Evolutionary conservation across 805 yeast genomes (phyloP).

Genomic region (Myxozyma udenii): DNA sequence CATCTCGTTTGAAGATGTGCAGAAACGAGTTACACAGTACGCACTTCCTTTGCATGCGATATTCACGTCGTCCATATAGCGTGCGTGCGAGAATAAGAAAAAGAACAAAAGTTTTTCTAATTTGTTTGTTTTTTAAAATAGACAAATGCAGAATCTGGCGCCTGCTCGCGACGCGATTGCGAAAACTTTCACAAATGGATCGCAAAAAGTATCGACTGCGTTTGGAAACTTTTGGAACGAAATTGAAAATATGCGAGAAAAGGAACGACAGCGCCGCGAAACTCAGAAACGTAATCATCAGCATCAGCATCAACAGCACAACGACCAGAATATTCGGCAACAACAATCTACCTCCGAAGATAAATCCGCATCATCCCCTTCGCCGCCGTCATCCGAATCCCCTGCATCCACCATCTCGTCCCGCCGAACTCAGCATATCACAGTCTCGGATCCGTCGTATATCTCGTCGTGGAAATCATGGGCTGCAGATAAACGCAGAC

Average conservation of each 20-base stretch:
- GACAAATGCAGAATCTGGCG: slow-evolving; percentile 30
- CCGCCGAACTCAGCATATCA: too few species aligned
- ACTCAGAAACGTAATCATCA: slow-evolving; percentile 1
- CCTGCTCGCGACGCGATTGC: slow-evolving; percentile 34
- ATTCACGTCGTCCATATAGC: neutral
- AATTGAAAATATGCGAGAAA: slow-evolving; percentile 25
- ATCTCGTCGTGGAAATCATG: slow-evolving; percentile 22
- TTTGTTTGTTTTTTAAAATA: neutral
- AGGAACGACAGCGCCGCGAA: slow-evolving; percentile 19
- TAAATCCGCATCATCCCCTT: neutral
- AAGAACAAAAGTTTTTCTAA: neutral
- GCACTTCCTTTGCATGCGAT: neutral
- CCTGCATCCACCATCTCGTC: too few species aligned
- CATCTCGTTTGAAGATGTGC: slow-evolving; percentile 32
- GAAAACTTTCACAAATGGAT: slow-evolving; percentile 29
- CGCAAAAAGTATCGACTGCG: slow-evolving; percentile 33
- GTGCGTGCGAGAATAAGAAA: neutral
- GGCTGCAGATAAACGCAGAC: slow-evolving; percentile 28
- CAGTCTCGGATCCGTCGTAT: slow-evolving; percentile 12
- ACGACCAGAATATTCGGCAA: too few species aligned
- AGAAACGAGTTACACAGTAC: slow-evolving; percentile 26
- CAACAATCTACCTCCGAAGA: too few species aligned
- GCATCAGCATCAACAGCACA: too few species aligned
- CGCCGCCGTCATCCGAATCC: neutral
- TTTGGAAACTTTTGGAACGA: slow-evolving; percentile 36